Conservation (phyloP, 2,329 filamentous ascomycete genomes). For the Podosphaera xanthii region DNA sequence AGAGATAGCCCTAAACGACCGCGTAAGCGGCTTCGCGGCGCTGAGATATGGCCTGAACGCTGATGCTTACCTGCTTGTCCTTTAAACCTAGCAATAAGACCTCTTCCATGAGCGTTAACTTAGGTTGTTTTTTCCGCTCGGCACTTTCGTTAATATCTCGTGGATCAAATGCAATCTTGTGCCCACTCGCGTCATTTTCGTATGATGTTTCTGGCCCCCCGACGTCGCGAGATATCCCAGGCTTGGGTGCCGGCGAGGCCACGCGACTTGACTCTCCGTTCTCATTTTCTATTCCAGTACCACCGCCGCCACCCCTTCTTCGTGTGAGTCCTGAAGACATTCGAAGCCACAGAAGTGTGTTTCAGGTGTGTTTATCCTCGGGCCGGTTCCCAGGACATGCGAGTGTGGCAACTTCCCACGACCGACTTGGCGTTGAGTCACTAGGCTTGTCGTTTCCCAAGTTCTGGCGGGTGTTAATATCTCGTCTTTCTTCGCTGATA, state of each 20-base stretch:
- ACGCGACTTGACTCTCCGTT: slow-evolving; percentile 42
- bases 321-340: slow-evolving; percentile 34
- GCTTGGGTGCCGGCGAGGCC: slow-evolving; percentile 38
- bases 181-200: slow-evolving; percentile 79
- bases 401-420: slow-evolving; percentile 5
- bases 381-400: slow-evolving; percentile 7
- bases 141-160: slow-evolving; percentile 92
- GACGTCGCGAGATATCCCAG: slow-evolving; percentile 33
- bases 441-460: no score
- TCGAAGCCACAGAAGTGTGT: slow-evolving; percentile 6
- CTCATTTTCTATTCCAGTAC: slow-evolving; percentile 40
- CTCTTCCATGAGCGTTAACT: slow-evolving; percentile 97
- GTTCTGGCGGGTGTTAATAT: no score
- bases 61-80: slow-evolving; percentile 69
- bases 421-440: not conserved
- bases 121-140: slow-evolving; percentile 92
- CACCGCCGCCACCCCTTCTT: slow-evolving; percentile 43
- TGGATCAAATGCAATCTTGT: slow-evolving; percentile 96
- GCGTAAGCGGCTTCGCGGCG: not conserved
- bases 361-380: slow-evolving; percentile 6
- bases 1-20: slow-evolving; percentile 64
- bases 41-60: not conserved
- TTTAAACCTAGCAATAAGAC: slow-evolving; percentile 85
- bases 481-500: no score
- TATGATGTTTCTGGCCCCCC: slow-evolving; percentile 57